These are phyloP conservation scores for Hortiboletus rubellus DNA, from an alignment of 1,284 basidiomycete species.

Conservation along the genomic window DNA sequence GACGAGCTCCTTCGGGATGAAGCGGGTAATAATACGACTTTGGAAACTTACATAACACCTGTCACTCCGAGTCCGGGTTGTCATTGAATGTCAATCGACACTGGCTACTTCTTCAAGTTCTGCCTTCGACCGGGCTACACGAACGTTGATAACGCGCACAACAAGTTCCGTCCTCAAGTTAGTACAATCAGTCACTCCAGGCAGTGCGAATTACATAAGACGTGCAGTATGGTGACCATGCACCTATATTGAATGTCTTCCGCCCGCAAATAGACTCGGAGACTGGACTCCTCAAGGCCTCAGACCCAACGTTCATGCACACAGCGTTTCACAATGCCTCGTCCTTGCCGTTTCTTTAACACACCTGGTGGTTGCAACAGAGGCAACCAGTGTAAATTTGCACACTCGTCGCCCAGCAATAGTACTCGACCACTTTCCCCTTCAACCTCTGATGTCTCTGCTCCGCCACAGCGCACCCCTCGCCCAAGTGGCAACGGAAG, in stretches of 20 bases:
- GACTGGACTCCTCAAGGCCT: neutral
- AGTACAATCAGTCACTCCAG: neutral
- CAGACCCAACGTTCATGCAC: neutral
- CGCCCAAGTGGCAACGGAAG: slow-evolving; percentile 10
- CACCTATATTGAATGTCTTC: too few relatives aligned
- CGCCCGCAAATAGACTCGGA: too few relatives aligned
- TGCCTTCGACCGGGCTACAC: too few relatives aligned
- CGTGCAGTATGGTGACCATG: neutral
- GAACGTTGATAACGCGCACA: too few relatives aligned
- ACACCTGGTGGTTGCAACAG: slow-evolving; percentile 42
- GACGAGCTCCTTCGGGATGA: too few relatives aligned
- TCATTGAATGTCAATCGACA: too few relatives aligned
- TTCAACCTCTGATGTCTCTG: slow-evolving; percentile 5
- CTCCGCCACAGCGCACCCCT: slow-evolving; percentile 3
- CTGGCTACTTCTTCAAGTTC: too few relatives aligned
- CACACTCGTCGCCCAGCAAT: slow-evolving; percentile 17
- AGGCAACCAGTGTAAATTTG: slow-evolving; percentile 39
- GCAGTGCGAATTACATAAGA: slow-evolving; percentile 12
- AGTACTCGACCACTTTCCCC: slow-evolving; percentile 23
- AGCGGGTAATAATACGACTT: too few relatives aligned
- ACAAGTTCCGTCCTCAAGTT: neutral
- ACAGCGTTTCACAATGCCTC: slow-evolving; percentile 22
- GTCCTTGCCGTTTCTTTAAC: slow-evolving; percentile 41
- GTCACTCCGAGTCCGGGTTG: too few relatives aligned
- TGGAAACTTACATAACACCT: too few relatives aligned